Conservation (phyloP, 768 basidiomycete species). For the Leccinum imitatum region DNA sequence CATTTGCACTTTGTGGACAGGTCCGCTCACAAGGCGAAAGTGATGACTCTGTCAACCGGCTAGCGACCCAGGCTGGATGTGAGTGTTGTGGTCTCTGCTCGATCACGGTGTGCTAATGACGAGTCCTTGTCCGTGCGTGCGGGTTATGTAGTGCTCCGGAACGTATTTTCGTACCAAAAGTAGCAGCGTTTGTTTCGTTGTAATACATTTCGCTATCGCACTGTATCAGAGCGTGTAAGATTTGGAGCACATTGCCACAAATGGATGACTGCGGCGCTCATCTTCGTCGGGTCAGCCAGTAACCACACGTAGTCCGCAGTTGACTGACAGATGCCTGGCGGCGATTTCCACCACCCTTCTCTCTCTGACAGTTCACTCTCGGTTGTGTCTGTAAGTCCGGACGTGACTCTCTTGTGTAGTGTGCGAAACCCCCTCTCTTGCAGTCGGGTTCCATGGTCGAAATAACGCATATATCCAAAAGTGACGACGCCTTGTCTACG, state of each 20-base stretch:
- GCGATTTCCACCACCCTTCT: constrained; percentile 28
- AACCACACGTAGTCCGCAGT: constrained; percentile 10
- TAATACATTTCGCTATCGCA: constrained; percentile 15
- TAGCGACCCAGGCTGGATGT: constrained; percentile 95
- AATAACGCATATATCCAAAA: constrained; percentile 48
- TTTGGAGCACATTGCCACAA: constrained; percentile 19
- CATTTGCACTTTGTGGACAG: constrained; percentile 92
- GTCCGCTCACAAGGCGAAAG: constrained; percentile 95
- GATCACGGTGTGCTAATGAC: constrained; percentile 8
- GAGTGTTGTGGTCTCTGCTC: constrained; percentile 39
- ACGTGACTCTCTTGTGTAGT: not conserved
- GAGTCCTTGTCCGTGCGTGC: not conserved
- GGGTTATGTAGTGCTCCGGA: constrained; percentile 74
- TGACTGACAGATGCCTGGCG: constrained; percentile 4
- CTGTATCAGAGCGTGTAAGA: not conserved
- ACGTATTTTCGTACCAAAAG: constrained; percentile 96
- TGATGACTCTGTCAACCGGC: constrained; percentile 94
- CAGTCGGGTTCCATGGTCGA: constrained; percentile 71
- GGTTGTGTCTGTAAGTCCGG: constrained; percentile 44
- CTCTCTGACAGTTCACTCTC: constrained; percentile 48
- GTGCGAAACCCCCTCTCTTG: constrained; percentile 10
- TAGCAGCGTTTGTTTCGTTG: constrained; percentile 38
- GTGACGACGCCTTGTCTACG: constrained; percentile 16
- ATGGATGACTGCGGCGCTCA: constrained; percentile 18
- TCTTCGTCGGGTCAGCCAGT: constrained; percentile 1